phyloP scores from a whole-genome alignment of 2,329 filamentous ascomycete genomes.

The Biscogniauxia marginata region DNA sequence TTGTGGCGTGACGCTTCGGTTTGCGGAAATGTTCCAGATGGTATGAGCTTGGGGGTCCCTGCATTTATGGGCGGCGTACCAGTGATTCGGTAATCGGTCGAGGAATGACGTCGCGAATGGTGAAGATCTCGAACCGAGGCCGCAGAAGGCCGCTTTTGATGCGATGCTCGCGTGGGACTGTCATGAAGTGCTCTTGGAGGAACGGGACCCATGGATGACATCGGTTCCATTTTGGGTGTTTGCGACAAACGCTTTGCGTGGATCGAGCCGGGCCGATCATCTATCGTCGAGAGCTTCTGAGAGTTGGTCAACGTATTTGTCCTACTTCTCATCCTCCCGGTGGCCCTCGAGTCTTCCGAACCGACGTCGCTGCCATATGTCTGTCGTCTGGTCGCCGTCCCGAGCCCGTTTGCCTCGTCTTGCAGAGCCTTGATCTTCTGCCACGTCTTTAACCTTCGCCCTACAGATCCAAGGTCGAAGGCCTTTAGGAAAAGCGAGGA shows the following conservation, averaged over 20 bases:
- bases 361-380: conserved; percentile 59
- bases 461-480: conserved; percentile 89
- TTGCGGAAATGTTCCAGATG: conserved; percentile 43
- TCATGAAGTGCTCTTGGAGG: conserved; percentile 42
- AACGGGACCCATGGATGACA: conserved; percentile 41
- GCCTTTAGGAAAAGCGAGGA: conserved; percentile 93
- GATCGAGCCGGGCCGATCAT: conserved; percentile 46
- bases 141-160: conserved; percentile 68
- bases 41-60: conserved; percentile 42
- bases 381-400: conserved; percentile 45
- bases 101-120: conserved; percentile 84
- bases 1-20: conserved; percentile 46
- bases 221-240: conserved; percentile 49
- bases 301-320: conserved; percentile 57
- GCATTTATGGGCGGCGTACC: conserved; percentile 34
- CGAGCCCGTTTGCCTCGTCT: conserved; percentile 70
- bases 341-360: conserved; percentile 48
- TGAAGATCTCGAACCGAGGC: conserved; percentile 80
- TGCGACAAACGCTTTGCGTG: conserved; percentile 52
- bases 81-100: conserved; percentile 66
- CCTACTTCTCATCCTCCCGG: conserved; percentile 47
- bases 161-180: conserved; percentile 46
- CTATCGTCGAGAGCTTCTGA: conserved; percentile 41
- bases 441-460: conserved; percentile 88
- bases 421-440: conserved; percentile 92